A percentile compares a stretch with the other conserved stretches of the same genome.
Evolutionary conservation across 148 eudicot genomes (phyloP).

Genomic region (Chenopodium formosanum): DNA sequence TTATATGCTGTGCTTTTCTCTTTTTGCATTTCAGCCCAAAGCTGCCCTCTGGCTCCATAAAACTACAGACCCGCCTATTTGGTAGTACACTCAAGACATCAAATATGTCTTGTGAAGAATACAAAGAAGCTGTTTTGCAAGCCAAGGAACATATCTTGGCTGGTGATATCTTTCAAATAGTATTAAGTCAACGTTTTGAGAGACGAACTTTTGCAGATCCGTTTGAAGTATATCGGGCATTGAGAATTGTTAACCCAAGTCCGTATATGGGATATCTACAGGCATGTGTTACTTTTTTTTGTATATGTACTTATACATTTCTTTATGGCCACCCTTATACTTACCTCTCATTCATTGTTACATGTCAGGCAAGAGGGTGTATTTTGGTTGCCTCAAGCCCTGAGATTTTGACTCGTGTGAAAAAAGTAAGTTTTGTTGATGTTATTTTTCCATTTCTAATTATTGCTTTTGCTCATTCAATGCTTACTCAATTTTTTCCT

Average conservation of each 20-base stretch:
- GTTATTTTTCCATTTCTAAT: not conserved
- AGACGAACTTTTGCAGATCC: constrained; percentile 97
- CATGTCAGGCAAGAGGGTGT: constrained; percentile 87
- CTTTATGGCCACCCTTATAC: not conserved
- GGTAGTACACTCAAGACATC: constrained; percentile 73
- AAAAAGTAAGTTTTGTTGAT: constrained; percentile 50
- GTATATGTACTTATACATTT: not conserved
- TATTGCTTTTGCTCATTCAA: not conserved
- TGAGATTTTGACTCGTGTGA: constrained; percentile 92
- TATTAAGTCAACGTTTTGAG: constrained; percentile 95
- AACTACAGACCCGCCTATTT: constrained; percentile 63
- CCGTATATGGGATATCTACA: constrained; percentile 98
- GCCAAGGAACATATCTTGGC: constrained; percentile 98
- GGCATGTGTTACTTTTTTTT: constrained; percentile 34
- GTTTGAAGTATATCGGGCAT: constrained; percentile 95
- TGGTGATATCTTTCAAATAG: constrained; percentile 97
- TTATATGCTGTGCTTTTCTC: constrained; percentile 8
- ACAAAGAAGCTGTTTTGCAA: constrained; percentile 74
- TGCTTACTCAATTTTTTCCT: not conserved
- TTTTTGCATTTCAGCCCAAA: constrained; percentile 62
- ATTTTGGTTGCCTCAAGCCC: constrained; percentile 99
- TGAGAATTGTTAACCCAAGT: constrained; percentile 97
- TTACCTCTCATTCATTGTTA: constrained; percentile 13
- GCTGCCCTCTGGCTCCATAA: constrained; percentile 77
- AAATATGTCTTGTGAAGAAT: constrained; percentile 76